Base-by-base conservation (phyloP, 106 monocot genomes). In the Agapanthus africanus region DNA sequence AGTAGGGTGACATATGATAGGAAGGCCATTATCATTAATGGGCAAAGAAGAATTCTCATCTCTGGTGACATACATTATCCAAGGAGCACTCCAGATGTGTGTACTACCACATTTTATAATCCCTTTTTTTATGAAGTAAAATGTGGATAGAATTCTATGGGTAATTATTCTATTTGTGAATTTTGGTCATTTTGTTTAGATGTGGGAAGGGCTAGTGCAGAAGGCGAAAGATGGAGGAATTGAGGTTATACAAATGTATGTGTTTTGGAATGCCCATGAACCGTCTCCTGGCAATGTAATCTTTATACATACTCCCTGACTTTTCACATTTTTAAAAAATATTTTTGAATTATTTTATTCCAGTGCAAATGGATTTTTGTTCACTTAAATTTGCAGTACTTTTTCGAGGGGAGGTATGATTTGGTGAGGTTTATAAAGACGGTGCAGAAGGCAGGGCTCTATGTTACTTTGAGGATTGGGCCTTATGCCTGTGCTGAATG, bases 401-500 rank as follows among this genome's bases (percentile, higher is more conserved):
- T 85, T 79, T 95, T 95, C 73, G 83, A 91, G 61, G 95, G 84
- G 74, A 88, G 88, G 63, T 95, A 88, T 74, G 91, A 95, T 81
- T 56, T 95, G 70, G 95, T 95, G 75, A 83, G 88, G 76, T 95
- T 95, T 68, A 44, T 95, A 31, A 95, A 86, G 81, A 91, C 95
- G 6, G 91, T 82, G 73, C 85, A 86, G 63, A 88, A 84, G 64
- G 85, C 91, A 9, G 94, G 94, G 47, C 72, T 94, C 57, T 94
- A 83, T 66, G 87, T 91, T 25, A 84, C 87, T 67, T 83, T 94
- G 32, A 82, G 91, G 18, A 79, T 95, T 38, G 95, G 95, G 50
- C 95, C 95, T 56, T 95, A 95, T 73, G 74, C 86, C 71, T 95
- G 95, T 71, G 95, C 82, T 50, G 95, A 95, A 65, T 95, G 95